phyloP scores from a whole-genome alignment of 1,284 basidiomycete species.

The Caloboletus inedulis region DNA sequence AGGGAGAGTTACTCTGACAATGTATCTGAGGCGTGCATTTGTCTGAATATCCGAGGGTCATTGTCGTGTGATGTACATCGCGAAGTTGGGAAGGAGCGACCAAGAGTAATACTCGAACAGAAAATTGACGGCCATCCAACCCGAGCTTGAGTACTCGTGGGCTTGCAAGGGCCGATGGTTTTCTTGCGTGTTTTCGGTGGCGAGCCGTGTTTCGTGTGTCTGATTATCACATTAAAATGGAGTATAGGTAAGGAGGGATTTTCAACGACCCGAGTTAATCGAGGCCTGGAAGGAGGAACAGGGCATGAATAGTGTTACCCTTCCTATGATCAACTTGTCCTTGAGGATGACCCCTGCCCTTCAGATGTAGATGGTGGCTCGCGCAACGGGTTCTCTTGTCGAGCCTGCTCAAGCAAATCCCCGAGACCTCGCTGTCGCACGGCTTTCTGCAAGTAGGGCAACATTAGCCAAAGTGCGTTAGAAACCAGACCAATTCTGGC shows the following conservation, averaged over 20 bases:
- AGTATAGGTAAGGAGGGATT: background rate
- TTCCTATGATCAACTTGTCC: constrained; percentile 11
- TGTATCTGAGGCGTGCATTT: background rate
- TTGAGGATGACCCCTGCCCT: constrained; percentile 15
- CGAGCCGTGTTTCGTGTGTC: background rate
- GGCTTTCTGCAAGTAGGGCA: constrained; percentile 56
- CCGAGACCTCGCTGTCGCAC: constrained; percentile 78
- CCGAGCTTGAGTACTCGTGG: background rate
- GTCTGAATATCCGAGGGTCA: background rate
- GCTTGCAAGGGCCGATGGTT: background rate
- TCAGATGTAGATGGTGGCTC: constrained; percentile 39
- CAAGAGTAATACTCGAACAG: background rate
- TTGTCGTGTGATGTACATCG: background rate
- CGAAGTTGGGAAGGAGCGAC: background rate
- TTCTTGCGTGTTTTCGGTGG: background rate
- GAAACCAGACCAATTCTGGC: background rate
- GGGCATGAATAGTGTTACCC: background rate
- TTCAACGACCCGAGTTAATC: background rate
- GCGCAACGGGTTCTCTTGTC: constrained; percentile 75
- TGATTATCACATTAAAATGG: background rate
- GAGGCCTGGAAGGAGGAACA: background rate
- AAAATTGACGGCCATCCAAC: background rate
- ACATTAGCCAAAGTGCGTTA: background rate
- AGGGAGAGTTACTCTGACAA: background rate
- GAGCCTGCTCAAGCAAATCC: constrained; percentile 73